Conservation (phyloP, 495 filamentous ascomycete genomes). For the Penicillium atrosanguineum region DNA sequence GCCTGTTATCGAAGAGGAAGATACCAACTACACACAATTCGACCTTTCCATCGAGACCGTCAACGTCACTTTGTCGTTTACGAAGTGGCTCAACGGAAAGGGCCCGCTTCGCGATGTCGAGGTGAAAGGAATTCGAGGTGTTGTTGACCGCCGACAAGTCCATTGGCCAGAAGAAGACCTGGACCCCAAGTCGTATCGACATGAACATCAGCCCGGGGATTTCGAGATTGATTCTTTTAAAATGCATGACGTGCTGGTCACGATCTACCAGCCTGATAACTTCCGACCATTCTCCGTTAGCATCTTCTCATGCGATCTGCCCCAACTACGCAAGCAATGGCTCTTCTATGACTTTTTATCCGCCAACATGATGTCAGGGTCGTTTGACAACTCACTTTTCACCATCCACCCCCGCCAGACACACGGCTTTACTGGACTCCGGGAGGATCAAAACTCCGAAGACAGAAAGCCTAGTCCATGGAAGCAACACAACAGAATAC, state of each 20-base stretch:
- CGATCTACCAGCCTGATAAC: constrained; percentile 81
- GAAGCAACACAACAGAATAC: constrained; percentile 89
- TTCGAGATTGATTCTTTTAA: constrained; percentile 97
- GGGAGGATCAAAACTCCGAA: constrained; percentile 49
- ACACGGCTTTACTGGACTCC: constrained; percentile 63
- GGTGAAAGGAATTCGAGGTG: constrained; percentile 92
- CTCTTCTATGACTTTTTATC: constrained; percentile 96
- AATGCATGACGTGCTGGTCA: constrained; percentile 89
- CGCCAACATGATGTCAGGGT: constrained; percentile 93
- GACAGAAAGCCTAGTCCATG: constrained; percentile 57
- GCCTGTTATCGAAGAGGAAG: constrained; percentile 60
- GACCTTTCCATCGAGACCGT: constrained; percentile 93
- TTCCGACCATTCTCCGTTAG: constrained; percentile 94
- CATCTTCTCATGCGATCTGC: constrained; percentile 92
- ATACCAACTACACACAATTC: constrained; percentile 96
- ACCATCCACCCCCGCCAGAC: constrained; percentile 94
- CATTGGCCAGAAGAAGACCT: constrained; percentile 64
- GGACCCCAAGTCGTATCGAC: constrained; percentile 83
- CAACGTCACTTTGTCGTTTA: constrained; percentile 94
- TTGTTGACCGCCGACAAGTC: constrained; percentile 84
- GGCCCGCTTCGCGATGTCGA: constrained; percentile 89
- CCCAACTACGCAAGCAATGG: constrained; percentile 91
- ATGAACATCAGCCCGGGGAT: constrained; percentile 86
- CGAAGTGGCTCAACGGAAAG: constrained; percentile 97
- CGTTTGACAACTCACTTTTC: constrained; percentile 92